A percentile compares a stretch with the other conserved stretches of the same genome.
Conservation (phyloP, 1,284 basidiomycete genomes). For the Entoloma clypeatum region DNA sequence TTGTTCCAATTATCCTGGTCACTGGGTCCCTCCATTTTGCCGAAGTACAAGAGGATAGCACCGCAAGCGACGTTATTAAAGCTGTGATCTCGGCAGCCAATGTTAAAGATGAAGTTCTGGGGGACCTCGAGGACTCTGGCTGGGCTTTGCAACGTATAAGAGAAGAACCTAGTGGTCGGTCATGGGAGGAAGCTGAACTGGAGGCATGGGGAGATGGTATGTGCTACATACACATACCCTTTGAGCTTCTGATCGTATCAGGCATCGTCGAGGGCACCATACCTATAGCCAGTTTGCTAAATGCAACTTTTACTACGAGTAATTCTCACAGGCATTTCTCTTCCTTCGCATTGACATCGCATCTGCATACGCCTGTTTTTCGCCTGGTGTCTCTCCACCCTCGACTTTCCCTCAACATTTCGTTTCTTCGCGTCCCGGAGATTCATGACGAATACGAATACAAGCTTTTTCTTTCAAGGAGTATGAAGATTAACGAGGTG, state of each 20-base stretch:
- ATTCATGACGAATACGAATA: slow-evolving; percentile 71
- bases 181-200: slow-evolving; percentile 70
- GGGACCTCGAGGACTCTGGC: slow-evolving; percentile 48
- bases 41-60: slow-evolving; percentile 48
- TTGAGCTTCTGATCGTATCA: slow-evolving; percentile 24
- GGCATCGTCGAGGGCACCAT: slow-evolving; percentile 48
- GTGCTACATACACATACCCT: slow-evolving; percentile 16
- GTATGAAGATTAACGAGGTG: slow-evolving; percentile 49
- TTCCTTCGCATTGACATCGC: slow-evolving; percentile 66
- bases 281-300: slow-evolving; percentile 51
- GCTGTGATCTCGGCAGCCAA: slow-evolving; percentile 43
- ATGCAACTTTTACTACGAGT: slow-evolving; percentile 33
- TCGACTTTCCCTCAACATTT: slow-evolving; percentile 48
- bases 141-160: slow-evolving; percentile 70
- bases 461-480: slow-evolving; percentile 58
- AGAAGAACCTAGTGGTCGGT: slow-evolving; percentile 51
- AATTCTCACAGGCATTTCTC: slow-evolving; percentile 57
- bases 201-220: slow-evolving; percentile 60
- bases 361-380: slow-evolving; percentile 63
- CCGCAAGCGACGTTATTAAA: slow-evolving; percentile 56
- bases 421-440: slow-evolving; percentile 73
- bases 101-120: slow-evolving; percentile 52
- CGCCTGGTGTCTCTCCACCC: slow-evolving; percentile 72
- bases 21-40: slow-evolving; percentile 61
- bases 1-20: slow-evolving; percentile 58